Conservation (phyloP, 345 rosid genomes). For the Eucalyptus shirleyi region DNA sequence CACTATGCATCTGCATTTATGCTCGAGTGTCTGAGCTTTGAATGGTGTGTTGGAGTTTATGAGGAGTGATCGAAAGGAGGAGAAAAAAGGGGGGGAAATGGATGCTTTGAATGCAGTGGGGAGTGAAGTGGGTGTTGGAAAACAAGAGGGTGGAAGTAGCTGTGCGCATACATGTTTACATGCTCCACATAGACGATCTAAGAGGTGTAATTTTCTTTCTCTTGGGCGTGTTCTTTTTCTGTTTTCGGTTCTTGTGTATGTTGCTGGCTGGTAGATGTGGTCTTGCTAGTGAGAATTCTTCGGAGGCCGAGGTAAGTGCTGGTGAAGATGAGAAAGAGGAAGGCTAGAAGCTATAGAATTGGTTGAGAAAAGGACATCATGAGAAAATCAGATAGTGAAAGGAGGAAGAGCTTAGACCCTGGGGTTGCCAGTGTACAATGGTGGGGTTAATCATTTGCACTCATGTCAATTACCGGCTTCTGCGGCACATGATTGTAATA, state of each 20-base stretch:
- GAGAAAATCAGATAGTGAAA: background rate
- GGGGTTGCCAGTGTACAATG: background rate
- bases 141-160: conserved; percentile 14
- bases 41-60: background rate
- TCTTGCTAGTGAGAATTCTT: background rate
- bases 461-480: background rate
- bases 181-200: conserved; percentile 65
- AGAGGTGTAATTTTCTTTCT: conserved; percentile 32
- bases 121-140: conserved; percentile 3
- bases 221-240: background rate
- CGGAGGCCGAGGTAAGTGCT: background rate
- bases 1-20: background rate
- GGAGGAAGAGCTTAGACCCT: background rate
- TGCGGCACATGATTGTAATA: background rate
- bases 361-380: background rate
- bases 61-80: background rate
- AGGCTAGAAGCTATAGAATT: background rate
- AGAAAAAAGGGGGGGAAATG: conserved; percentile 17
- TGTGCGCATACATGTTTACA: conserved; percentile 3
- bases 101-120: conserved; percentile 14
- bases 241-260: background rate
- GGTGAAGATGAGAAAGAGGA: background rate
- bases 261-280: background rate
- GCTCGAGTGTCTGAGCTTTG: background rate
- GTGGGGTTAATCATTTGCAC: background rate